A percentile compares a stretch with the other conserved stretches of the same genome.
These are phyloP conservation scores for Nicotiana rustica DNA, from an alignment of 305 asterid species.

Conservation along the genomic window DNA sequence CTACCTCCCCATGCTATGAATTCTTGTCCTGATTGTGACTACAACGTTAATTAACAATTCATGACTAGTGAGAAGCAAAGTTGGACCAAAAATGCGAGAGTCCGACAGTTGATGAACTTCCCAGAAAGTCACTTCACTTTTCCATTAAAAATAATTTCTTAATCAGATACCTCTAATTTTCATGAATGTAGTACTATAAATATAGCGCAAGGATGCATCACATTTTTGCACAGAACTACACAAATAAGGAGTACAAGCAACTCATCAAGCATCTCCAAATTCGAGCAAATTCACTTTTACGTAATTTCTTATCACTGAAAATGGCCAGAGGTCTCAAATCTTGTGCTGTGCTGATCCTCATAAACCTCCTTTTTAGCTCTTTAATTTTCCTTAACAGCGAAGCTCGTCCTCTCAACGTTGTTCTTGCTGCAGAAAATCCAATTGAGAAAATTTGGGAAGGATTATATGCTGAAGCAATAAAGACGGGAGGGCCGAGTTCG, in stretches of 20 bases:
- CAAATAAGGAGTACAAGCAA: neutral
- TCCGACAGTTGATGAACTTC: slow-evolving; percentile 10
- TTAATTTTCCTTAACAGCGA: slow-evolving; percentile 24
- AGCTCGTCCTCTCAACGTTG: slow-evolving; percentile 50
- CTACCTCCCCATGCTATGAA: too few relatives aligned
- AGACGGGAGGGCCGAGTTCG: slow-evolving; percentile 58
- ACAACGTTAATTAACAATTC: neutral
- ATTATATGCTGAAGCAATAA: slow-evolving; percentile 43
- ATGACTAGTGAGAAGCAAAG: neutral
- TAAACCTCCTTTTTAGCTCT: slow-evolving; percentile 37
- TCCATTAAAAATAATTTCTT: neutral
- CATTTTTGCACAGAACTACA: neutral
- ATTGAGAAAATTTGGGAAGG: slow-evolving; percentile 39
- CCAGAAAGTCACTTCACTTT: slow-evolving; percentile 21
- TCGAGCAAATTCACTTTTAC: neutral
- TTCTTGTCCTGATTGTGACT: neutral
- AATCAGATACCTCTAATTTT: neutral
- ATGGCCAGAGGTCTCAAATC: slow-evolving; percentile 42
- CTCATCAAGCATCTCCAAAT: neutral
- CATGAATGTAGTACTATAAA: slow-evolving; percentile 28
- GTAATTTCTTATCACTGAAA: neutral
- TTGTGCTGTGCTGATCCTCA: neutral
- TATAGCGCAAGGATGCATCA: slow-evolving; percentile 11
- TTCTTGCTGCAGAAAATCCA: slow-evolving; percentile 35
- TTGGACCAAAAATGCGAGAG: slow-evolving; percentile 1